Conservation (phyloP, 2,329 filamentous ascomycete species). For the Xylaria arbuscula region DNA sequence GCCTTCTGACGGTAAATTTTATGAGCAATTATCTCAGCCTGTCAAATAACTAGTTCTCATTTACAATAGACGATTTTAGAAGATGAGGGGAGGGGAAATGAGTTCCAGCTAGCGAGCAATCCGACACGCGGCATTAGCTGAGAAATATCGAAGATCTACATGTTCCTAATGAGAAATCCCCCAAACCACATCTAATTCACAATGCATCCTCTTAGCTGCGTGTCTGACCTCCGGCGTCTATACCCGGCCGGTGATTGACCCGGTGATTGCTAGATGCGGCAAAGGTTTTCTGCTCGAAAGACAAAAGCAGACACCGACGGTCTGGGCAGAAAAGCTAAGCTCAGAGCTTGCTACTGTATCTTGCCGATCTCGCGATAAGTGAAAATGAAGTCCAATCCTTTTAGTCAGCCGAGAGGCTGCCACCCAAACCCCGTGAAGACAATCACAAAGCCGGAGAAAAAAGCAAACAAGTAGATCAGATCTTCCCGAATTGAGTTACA, state of each 20-base stretch:
- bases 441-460: conserved; percentile 8
- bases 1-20: not conserved
- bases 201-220: not conserved
- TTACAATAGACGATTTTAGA: not conserved
- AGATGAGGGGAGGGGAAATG: not conserved
- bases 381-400: conserved; percentile 8
- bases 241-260: too few species aligned
- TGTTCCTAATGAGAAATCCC: not conserved
- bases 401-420: not conserved
- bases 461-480: conserved; percentile 26
- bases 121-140: not conserved
- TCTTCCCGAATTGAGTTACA: conserved; percentile 15
- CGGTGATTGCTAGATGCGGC: not conserved
- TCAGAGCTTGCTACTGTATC: not conserved
- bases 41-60: not conserved
- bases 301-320: conserved; percentile 3
- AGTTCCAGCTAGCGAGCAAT: not conserved
- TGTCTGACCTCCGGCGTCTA: conserved; percentile 9
- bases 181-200: not conserved
- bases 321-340: not conserved
- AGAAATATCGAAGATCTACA: not conserved
- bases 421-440: conserved; percentile 18
- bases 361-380: not conserved
- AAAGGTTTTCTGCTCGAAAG: not conserved
- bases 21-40: not conserved